Evolutionary conservation across 495 filamentous ascomycete genomes (phyloP), one percentile per base, ranked within the genome.

Genomic region (Penicillium salamii): DNA sequence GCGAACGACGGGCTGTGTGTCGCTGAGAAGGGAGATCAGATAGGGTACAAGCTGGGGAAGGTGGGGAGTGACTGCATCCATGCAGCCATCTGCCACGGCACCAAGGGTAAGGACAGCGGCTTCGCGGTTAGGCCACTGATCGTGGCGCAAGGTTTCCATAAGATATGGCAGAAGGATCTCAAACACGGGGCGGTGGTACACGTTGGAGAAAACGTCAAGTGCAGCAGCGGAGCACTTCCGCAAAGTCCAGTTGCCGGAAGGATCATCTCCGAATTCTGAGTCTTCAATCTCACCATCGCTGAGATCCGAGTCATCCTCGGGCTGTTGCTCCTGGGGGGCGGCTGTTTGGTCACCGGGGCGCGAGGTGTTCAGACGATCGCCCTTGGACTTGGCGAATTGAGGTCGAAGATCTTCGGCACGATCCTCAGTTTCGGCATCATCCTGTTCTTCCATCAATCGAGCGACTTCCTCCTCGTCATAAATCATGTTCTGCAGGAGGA

Each of bases 191-290:
- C 83, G 79, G 55, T 89, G 86, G 66, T 96, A 99, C 33, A 92
- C 87, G 35, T 85, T 88, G 29, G 93, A 89, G 43, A 99, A 88
- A 3, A 97, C 88, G 65, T 99, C 95, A 21, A 99, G 71, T 18
- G 95, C 91, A 19, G 93, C 95, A 14, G 95, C 93, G 26, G 93
- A 99, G 72, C 95, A 99, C 68, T 99, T 99, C 44, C 93, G 81
- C 42, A 99, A 72, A 40, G 92, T 97, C 93, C 93, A 99, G 55
- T 86, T 83, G 58, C 93, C 93, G 63, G 97, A 95, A 2, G 91
- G 87, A 49, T 92, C 89, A 36, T 79, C 86, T 15, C 69, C 70
- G 42, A 72, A 72, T 36, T 89, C 87, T 17, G 89, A 89, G 38
- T 90, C 85, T 37, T 87, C 85, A 42, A 96, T 83, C 67, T 97